Base-by-base conservation (phyloP, 2,329 filamentous ascomycete species). In the Hymenoscyphus repandus region DNA sequence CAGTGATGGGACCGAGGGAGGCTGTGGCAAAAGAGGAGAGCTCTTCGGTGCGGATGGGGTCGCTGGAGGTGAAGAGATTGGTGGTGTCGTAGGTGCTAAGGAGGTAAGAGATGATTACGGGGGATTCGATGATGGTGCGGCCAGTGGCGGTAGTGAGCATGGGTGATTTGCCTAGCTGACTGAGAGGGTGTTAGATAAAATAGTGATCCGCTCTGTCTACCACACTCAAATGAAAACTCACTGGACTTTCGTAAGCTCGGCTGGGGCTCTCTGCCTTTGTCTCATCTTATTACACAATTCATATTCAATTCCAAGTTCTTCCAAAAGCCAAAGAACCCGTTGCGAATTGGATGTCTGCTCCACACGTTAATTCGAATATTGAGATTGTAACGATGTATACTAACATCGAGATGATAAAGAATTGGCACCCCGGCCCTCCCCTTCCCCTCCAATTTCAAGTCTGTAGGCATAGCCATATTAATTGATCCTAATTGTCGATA, bases 161-260 rank as follows among this genome's bases (percentile, higher is more conserved):
- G 0, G 91, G 91, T 1, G 88, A 89, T 66, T 95, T 95, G 58
- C 91, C 91, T 2, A 96, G 75, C 0, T 88, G 86, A 63, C 45
- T 47, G 17, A 15, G 22, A 10, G 31, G 3, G n/a, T 6, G 22
- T 27, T 27, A 27, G 22, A 27, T 27, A 7, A 7, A 4, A 27
- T 4, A 27, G 22, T 27, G 22, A 7, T 4, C 22, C 22, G 22
- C 22, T 95, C 88, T 27, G 95, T 72, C 54, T 87, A 75, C 61
- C 30, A 6, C 9, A 18, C 36, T 7, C 15, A 12, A 22, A 6
- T 27, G 27, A 33, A 31, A 10, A 17, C 41, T 20, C 20, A 44
- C 47, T 47, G 44, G 32, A 49, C n/a, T n/a, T 85, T 82, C 17
- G 45, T 22, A 40, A 96, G 77, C 62, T 87, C 85, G 0, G 81